Conservation (phyloP, 345 rosid genomes). For the Rhodamnia argentea region DNA sequence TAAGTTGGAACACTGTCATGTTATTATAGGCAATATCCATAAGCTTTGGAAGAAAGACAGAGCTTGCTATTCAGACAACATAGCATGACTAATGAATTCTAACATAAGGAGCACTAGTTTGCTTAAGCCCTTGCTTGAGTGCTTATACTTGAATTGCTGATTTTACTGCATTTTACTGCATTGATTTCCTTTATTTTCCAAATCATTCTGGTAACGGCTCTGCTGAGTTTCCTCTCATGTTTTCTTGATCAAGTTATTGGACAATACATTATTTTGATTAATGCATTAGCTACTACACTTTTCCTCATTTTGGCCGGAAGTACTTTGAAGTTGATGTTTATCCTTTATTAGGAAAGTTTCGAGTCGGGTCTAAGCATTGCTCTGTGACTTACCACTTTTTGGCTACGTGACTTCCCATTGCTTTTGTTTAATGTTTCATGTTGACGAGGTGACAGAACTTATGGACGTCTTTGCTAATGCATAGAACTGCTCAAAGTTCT, state of each 20-base stretch:
- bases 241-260: background rate
- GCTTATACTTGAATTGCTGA: background rate
- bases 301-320: background rate
- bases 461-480: background rate
- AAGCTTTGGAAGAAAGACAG: background rate
- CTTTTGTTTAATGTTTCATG: background rate
- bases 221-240: background rate
- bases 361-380: background rate
- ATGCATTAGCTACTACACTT: background rate
- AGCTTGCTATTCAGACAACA: background rate
- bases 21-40: background rate
- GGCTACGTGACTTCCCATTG: background rate
- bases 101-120: background rate
- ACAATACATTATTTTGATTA: background rate
- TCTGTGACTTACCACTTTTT: background rate
- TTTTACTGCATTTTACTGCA: background rate
- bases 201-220: background rate
- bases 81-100: background rate
- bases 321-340: background rate
- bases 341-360: background rate
- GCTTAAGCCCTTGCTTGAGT: background rate
- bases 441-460: background rate
- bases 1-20: background rate
- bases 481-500: background rate
- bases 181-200: background rate